phyloP scores from a whole-genome alignment of 345 rosid species.

The Alliaria petiolata region DNA sequence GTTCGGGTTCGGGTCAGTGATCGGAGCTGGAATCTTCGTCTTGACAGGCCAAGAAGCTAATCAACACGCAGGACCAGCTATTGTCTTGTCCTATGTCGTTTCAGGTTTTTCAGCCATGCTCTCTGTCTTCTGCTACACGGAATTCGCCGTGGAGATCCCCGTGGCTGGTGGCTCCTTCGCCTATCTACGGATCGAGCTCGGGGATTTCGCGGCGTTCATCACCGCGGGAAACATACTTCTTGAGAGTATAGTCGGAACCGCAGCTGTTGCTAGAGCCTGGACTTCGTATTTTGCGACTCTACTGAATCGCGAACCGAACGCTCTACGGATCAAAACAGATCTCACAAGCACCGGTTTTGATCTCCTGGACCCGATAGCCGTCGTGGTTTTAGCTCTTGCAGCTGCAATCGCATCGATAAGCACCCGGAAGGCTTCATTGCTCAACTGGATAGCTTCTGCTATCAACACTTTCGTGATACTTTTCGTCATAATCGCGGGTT shows the following conservation, averaged over 20 bases:
- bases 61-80: conserved; percentile 48
- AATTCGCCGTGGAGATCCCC: conserved; percentile 50
- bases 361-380: conserved; percentile 61
- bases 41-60: conserved; percentile 60
- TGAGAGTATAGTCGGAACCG: conserved; percentile 66
- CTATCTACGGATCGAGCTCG: conserved; percentile 71
- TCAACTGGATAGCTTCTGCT: conserved; percentile 56
- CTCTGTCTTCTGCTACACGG: conserved; percentile 56
- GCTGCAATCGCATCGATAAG: conserved; percentile 48
- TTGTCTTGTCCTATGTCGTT: conserved; percentile 45
- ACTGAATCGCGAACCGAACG: conserved; percentile 49
- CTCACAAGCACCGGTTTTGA: conserved; percentile 32
- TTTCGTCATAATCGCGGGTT: conserved; percentile 52
- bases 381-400: conserved; percentile 30
- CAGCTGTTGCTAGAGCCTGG: conserved; percentile 81
- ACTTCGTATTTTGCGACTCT: conserved; percentile 81
- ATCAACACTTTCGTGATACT: conserved; percentile 41
- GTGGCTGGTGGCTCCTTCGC: conserved; percentile 63
- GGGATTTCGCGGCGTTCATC: conserved; percentile 70
- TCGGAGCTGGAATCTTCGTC: conserved; percentile 68
- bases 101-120: conserved; percentile 43
- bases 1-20: conserved; percentile 58
- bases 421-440: conserved; percentile 52
- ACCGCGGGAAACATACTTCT: conserved; percentile 85
- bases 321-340: conserved; percentile 44